Conservation (phyloP, 2,329 filamentous ascomycete species). For the Tolypocladium paradoxum region DNA sequence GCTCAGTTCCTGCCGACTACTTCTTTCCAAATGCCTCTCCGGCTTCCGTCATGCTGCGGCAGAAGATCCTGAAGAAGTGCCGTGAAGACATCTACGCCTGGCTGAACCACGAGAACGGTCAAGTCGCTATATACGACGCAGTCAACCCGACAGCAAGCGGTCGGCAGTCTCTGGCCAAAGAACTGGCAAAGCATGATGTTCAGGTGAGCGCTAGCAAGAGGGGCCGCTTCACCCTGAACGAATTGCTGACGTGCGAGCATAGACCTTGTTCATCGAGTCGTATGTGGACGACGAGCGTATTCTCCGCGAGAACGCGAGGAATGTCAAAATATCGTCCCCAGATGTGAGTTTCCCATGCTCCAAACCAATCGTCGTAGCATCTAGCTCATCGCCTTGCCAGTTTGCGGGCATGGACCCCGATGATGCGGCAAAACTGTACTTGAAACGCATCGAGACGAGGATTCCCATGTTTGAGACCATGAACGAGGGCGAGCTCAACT, state of each 20-base stretch:
- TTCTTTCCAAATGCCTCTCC: slow-evolving; percentile 94
- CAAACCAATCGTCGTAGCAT: neutral
- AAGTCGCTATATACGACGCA: slow-evolving; percentile 96
- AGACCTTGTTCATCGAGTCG: slow-evolving; percentile 96
- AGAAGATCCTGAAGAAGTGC: slow-evolving; percentile 96
- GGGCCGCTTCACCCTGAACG: neutral
- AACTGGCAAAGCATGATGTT: slow-evolving; percentile 96
- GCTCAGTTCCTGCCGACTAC: slow-evolving; percentile 88
- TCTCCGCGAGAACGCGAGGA: slow-evolving; percentile 90
- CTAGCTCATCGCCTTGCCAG: slow-evolving; percentile 26
- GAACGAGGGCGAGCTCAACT: slow-evolving; percentile 88
- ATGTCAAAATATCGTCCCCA: slow-evolving; percentile 94
- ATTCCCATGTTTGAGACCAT: slow-evolving; percentile 97
- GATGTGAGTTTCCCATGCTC: slow-evolving; percentile 48
- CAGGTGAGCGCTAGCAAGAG: slow-evolving; percentile 42
- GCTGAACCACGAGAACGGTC: slow-evolving; percentile 92
- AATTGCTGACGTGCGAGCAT: neutral
- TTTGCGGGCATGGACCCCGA: slow-evolving; percentile 87
- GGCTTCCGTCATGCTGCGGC: slow-evolving; percentile 80
- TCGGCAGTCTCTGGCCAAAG: slow-evolving; percentile 76
- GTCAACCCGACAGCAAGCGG: slow-evolving; percentile 85
- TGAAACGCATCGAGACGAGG: slow-evolving; percentile 78
- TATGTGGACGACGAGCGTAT: slow-evolving; percentile 89
- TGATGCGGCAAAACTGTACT: slow-evolving; percentile 84
- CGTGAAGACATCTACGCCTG: slow-evolving; percentile 95